Evolutionary conservation across 2,329 filamentous ascomycete genomes (phyloP), one percentile per base, ranked within the genome.

Genomic region (Passalora sequoiae): DNA sequence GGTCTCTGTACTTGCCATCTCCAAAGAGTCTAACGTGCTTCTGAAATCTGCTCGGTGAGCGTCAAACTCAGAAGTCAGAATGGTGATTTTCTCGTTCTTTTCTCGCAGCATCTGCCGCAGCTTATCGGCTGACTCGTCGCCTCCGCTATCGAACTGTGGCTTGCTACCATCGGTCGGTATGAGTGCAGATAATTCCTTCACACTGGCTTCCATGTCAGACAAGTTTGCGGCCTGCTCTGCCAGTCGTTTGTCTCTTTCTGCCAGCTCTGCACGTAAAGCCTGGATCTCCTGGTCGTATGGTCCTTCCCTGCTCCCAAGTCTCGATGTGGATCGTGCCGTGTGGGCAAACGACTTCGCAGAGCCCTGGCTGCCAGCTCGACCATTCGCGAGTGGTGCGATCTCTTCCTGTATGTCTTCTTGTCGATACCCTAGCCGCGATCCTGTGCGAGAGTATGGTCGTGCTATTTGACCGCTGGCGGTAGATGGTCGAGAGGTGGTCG

Each of bases 11-110:
- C 89, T 94, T 2, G 92, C 94, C 70, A 97, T 79, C 66, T 98
- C 92, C 38, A 98, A 74, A 0, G 91, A 95, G 67, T 98, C 92
- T 49, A 98, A 92, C 13, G 92, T 98, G 65, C 87, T 95, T 54
- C 92, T 77, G 68, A 98, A 98, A 65, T 98, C 92, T 13, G 92
- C 91, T 46, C 92, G 79, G 63, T 98, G 91, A 7, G 84, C 81
- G 61, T 98, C 92, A 58, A 98, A 98, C 62, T 98, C 92, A 6
- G 86, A 80, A 1, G 89, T 97, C 55, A 98, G 77, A 73, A 91
- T 83, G 19, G 84, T 82, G 54, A 98, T 96, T 71, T 89, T 95
- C 46, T 98, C 92, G 59, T 96, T 96, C 75, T 94, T 96, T 68
- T 98, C 92, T 17, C 87, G 78, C 41, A 98, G 69, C 56, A 94